Evolutionary conservation across 257 asterid genomes (phyloP).

Genomic region (Scutellaria galericulata): DNA sequence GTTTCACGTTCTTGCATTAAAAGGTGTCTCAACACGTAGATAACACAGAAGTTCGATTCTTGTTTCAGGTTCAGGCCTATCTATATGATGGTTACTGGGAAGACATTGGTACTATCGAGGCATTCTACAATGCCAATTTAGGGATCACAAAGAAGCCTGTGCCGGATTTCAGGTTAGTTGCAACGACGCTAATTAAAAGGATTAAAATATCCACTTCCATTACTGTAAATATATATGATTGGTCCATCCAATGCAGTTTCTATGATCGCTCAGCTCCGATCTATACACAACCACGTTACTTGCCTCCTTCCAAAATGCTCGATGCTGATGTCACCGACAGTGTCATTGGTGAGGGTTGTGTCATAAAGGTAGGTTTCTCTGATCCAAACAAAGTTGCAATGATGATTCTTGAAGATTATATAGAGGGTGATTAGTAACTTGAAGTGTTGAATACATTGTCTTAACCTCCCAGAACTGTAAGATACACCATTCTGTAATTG

Average conservation of each 20-base stretch:
- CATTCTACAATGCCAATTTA: slow-evolving; percentile 68
- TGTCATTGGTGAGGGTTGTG: slow-evolving; percentile 75
- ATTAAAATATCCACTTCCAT: background rate
- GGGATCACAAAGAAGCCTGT: slow-evolving; percentile 69
- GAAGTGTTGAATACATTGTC: background rate
- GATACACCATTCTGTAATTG: slow-evolving; percentile 71
- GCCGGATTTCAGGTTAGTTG: slow-evolving; percentile 62
- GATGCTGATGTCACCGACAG: slow-evolving; percentile 70
- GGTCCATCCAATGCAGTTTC: slow-evolving; percentile 46
- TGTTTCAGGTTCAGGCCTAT: slow-evolving; percentile 64
- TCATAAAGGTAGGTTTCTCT: slow-evolving; percentile 49
- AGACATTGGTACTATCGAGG: slow-evolving; percentile 72
- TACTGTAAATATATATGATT: background rate
- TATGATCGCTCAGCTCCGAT: slow-evolving; percentile 69
- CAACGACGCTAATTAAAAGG: background rate
- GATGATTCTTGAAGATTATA: background rate
- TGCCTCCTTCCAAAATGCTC: slow-evolving; percentile 74
- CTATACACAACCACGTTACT: slow-evolving; percentile 66
- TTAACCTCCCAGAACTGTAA: slow-evolving; percentile 55
- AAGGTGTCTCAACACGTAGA: background rate
- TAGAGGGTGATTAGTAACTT: slow-evolving; percentile 1
- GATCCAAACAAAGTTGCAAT: background rate
- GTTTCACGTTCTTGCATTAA: slow-evolving; percentile 13
- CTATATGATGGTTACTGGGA: slow-evolving; percentile 73
- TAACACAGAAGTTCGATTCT: background rate